Base-by-base conservation (phyloP, 257 asterid species). In the Fraxinus pennsylvanica region DNA sequence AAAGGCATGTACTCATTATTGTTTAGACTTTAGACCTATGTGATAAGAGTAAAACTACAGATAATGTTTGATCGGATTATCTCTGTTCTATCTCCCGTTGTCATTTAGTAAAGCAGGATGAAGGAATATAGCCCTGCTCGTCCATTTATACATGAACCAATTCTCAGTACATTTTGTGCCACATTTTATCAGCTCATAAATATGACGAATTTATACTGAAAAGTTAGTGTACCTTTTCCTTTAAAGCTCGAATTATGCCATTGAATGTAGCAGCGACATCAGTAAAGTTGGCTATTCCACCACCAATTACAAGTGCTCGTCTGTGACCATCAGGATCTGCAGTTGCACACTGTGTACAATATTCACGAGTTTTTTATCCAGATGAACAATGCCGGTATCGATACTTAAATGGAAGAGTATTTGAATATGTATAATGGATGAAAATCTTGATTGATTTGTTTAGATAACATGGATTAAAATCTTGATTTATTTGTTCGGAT, bases 261-360 rank as follows among this genome's bases (percentile, higher is more conserved):
- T 85, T 91, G 82, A 94, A 92, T 47, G 98, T 92, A 79, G 97
- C 94, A 32, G 97, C 98, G 45, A 92, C 97, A 17, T 94, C 97
- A 0, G 98, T 94, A 87, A 94, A 94, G 88, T 94, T 94, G 35
- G 98, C 98, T 74, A 94, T 94, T 39, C 98, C 97, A 59, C 98
- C 98, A 21, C 98, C 98, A 19, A 94, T 88, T 21, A 94, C 92
- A 2, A 94, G 97, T 81, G 98, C 98, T 85, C 98, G 84, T 86
- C 87, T 88, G 22, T 45, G 86, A 68, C 97, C 97, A 88, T 94
- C 97, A 39, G 98, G 98, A 0, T 94, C 90, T 41, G 96, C 94
- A 70, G 98, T 92, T 72, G 98, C 98, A 88, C 97, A 94, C 98
- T 94, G 88, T 41, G 83, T 47, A 77, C 65, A 32, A 25, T 25